phyloP scores from a whole-genome alignment of 2,329 filamentous ascomycete species.

The Trichoderma simmonsii region DNA sequence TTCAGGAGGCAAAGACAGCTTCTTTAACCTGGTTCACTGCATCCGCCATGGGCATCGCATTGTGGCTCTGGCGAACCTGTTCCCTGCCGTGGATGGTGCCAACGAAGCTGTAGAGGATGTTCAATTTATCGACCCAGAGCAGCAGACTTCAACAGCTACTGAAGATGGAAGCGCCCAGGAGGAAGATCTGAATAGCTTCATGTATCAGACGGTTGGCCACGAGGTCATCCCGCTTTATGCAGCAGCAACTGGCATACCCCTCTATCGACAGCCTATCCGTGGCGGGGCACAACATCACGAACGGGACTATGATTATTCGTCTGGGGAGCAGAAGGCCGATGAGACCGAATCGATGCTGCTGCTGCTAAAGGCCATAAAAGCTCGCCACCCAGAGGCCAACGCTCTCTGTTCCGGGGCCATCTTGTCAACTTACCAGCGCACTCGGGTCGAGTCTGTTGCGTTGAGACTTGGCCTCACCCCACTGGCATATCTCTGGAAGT shows the following conservation, averaged over 20 bases:
- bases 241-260: constrained; percentile 71
- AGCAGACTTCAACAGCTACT: constrained; percentile 5
- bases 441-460: constrained; percentile 89
- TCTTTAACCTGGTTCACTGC: constrained; percentile 91
- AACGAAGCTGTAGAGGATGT: constrained; percentile 7
- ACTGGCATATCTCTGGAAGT: constrained; percentile 90
- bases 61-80: constrained; percentile 84
- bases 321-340: constrained; percentile 47
- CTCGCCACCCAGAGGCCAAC: constrained; percentile 73
- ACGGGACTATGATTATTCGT: constrained; percentile 60
- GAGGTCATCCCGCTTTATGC: constrained; percentile 81
- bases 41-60: constrained; percentile 79
- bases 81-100: constrained; percentile 43
- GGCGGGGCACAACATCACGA: constrained; percentile 69
- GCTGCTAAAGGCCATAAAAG: constrained; percentile 65
- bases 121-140: constrained; percentile 22
- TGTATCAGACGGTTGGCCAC: constrained; percentile 98
- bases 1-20: constrained; percentile 95
- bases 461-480: constrained; percentile 77
- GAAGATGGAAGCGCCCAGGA: constrained; percentile 22
- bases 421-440: constrained; percentile 91
- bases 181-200: constrained; percentile 85
- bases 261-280: constrained; percentile 75
- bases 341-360: constrained; percentile 86
- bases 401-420: constrained; percentile 90